These are phyloP conservation scores for Gonium pectorale DNA, from an alignment of 139 green algal species.

Conservation along the genomic window DNA sequence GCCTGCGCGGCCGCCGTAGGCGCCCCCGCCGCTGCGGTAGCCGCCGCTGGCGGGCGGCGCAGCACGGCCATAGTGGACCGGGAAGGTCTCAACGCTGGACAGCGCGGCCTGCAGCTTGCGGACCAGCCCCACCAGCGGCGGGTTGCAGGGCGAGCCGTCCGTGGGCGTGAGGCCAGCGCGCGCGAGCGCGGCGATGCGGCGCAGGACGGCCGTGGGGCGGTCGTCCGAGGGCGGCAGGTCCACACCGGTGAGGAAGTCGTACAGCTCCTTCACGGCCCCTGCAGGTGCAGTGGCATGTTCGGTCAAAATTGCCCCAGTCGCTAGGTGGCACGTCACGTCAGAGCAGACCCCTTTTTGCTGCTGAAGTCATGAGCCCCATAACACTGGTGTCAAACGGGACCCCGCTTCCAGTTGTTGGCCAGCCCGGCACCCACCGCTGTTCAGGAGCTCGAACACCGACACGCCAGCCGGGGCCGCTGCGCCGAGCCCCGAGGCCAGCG, in stretches of 20 bases:
- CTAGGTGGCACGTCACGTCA: too few relatives aligned
- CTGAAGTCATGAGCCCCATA: too few relatives aligned
- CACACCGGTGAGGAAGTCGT: slow-evolving; percentile 72
- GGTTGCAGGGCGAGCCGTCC: slow-evolving; percentile 36
- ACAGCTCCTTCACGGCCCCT: slow-evolving; percentile 70
- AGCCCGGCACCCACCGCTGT: slow-evolving; percentile 67
- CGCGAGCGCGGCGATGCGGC: slow-evolving; percentile 15
- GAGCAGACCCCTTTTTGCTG: too few relatives aligned
- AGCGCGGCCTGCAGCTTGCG: slow-evolving; percentile 86
- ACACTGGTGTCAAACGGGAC: too few relatives aligned
- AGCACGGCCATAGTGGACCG: slow-evolving; percentile 66
- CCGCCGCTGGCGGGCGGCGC: slow-evolving; percentile 7
- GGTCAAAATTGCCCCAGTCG: too few relatives aligned
- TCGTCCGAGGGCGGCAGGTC: slow-evolving; percentile 45
- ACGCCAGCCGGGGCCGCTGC: slow-evolving; percentile 50
- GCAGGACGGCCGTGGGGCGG: slow-evolving; percentile 4
- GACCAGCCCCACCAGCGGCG: slow-evolving; percentile 77
- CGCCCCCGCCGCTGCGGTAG: slow-evolving; percentile 1
- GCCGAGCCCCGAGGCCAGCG: neutral
- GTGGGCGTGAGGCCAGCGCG: slow-evolving; percentile 44
- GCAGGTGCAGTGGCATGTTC: neutral
- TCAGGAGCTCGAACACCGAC: slow-evolving; percentile 95
- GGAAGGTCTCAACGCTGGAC: slow-evolving; percentile 80
- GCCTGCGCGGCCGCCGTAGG: slow-evolving; percentile 23
- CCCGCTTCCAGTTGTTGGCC: too few relatives aligned